Evolutionary conservation across 768 basidiomycete species (phyloP), one percentile per base, ranked within the genome.

Genomic region (Imleria badia): DNA sequence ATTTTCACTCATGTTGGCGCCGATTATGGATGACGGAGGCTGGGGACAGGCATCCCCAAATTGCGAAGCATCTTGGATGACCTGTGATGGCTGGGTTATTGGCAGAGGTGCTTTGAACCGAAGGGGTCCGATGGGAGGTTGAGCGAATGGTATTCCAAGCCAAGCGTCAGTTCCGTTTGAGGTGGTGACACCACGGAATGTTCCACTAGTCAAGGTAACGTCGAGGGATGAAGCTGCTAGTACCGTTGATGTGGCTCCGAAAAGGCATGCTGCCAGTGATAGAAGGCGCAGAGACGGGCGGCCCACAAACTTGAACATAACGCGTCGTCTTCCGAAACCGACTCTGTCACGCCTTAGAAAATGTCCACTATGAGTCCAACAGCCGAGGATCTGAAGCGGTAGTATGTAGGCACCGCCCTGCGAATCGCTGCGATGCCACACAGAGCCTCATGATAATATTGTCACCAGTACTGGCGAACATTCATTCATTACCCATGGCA

Each of bases 41-140:
- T 83, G 84, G 20, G 81, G 81, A 62, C 83, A 86, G 2, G 80
- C 81, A 55, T 81, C 73, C 0, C 82, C 81, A 54, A 84, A 85
- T 9, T 62, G 48, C 13, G 76, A 74, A 13, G 84, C 81, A 52
- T 78, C 63, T 34, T 72, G 66, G 2, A 81, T 54, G 0, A 53
- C 70, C 12, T 49, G 60, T 0, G 70, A 67, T 2, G 66, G 55
- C 29, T 58, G 60, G 17, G 68, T 67, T 51, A 83, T 73, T 4
- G 72, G 64, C 1, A 78, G 71, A 3, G 86, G 83, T 1, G 79
- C 76, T 55, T 79, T 80, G 69, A 87, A 85, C 3, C 85, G 77
- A 41, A 86, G 73, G 8, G 62, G 38, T 2, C 83, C 84, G 1
- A 81, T 59, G 0, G 86, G 86, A 2, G 84, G 75, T 55, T 78